A percentile compares a stretch with the other conserved stretches of the same genome.
These are phyloP conservation scores for Eucalyptus dawsonii DNA, from an alignment of 345 rosid species.

Conservation along the genomic window DNA sequence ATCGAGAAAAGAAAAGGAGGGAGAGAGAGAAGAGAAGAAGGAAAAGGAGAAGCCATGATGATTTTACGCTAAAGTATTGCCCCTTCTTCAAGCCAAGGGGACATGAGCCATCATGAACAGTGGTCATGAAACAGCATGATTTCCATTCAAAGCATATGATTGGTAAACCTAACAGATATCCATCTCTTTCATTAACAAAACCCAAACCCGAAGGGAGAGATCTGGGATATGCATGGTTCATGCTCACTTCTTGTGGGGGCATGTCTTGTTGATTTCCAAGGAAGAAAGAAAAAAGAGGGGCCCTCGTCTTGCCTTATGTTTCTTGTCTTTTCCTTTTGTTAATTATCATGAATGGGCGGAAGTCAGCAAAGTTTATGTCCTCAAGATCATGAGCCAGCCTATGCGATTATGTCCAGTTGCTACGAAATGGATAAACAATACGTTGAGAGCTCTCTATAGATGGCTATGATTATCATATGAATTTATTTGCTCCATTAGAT, in stretches of 20 bases:
- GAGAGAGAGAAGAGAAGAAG: neutral
- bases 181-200: neutral
- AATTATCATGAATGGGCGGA: neutral
- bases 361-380: neutral
- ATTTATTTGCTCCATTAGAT: neutral
- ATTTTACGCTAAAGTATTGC: neutral
- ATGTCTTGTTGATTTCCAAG: neutral
- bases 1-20: neutral
- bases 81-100: slow-evolving; percentile 9
- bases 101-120: slow-evolving; percentile 3
- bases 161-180: neutral
- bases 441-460: neutral
- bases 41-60: neutral
- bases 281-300: neutral
- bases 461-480: neutral
- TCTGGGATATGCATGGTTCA: neutral
- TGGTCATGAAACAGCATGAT: neutral
- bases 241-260: neutral
- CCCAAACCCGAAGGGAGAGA: neutral
- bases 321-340: neutral
- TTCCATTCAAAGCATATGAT: neutral
- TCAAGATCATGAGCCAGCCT: neutral
- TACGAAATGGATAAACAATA: neutral
- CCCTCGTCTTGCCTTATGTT: neutral
- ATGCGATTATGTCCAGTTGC: neutral